These are phyloP conservation scores for Sporothrix brasiliensis DNA, from an alignment of 2,329 filamentous ascomycete genomes.

Conservation along the genomic window DNA sequence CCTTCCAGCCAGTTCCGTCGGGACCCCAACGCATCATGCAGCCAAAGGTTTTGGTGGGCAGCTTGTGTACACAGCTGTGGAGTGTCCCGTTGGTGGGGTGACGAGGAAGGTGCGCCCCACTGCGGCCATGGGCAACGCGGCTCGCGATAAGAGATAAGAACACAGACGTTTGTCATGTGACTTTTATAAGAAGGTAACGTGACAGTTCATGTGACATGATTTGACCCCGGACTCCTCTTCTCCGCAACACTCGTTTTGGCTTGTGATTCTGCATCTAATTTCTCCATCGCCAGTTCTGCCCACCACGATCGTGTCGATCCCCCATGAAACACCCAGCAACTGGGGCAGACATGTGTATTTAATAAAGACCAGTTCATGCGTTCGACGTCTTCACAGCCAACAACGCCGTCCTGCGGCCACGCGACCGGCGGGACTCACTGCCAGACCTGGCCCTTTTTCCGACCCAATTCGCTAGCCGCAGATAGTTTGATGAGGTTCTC, in stretches of 20 bases:
- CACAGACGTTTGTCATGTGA: neutral
- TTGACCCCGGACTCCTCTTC: too few species aligned
- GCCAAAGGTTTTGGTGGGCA: neutral
- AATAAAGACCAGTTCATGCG: constrained; percentile 5
- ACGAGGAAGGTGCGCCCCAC: constrained; percentile 28
- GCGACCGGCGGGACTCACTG: constrained; percentile 1
- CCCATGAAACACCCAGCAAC: constrained; percentile 14
- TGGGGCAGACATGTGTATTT: constrained; percentile 14
- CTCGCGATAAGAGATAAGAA: constrained; percentile 15
- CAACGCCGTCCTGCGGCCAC: neutral
- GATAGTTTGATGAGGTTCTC: constrained; percentile 26
- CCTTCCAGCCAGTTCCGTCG: constrained; percentile 20
- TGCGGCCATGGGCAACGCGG: constrained; percentile 22
- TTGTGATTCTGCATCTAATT: constrained; percentile 20
- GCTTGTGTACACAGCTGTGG: constrained; percentile 26
- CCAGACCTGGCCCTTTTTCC: constrained; percentile 8
- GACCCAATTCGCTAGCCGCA: constrained; percentile 19
- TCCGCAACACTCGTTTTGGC: constrained; percentile 1
- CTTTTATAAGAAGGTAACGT: too few species aligned
- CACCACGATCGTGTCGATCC: constrained; percentile 19
- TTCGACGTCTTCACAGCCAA: neutral
- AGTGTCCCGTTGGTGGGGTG: constrained; percentile 30
- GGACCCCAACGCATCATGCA: constrained; percentile 9
- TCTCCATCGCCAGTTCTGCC: constrained; percentile 8
- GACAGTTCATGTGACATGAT: too few species aligned